Percentiles rank a stretch among this genome's conserved stretches.
These are phyloP conservation scores for Hortiboletus campestris DNA, from an alignment of 768 basidiomycete genomes.

Conservation along the genomic window DNA sequence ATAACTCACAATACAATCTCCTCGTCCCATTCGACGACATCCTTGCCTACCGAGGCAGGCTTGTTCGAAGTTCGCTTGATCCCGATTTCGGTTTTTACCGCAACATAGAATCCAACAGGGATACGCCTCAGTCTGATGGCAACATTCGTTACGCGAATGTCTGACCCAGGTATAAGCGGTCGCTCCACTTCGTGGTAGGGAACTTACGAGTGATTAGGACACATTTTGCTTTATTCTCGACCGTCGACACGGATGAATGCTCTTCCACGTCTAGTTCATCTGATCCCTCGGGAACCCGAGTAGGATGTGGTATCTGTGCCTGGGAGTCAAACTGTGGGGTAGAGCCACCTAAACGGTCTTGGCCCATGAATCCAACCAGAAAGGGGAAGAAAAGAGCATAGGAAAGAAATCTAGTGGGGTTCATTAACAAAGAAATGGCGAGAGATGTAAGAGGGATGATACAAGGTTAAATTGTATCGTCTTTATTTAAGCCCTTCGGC, in stretches of 20 bases:
- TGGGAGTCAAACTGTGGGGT: background rate
- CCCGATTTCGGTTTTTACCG: background rate
- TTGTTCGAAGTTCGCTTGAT: background rate
- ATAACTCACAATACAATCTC: background rate
- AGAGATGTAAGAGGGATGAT: background rate
- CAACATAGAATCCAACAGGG: background rate
- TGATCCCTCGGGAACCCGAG: background rate
- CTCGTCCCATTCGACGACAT: background rate
- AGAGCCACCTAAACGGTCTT: background rate
- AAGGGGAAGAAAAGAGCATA: background rate
- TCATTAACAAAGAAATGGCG: background rate
- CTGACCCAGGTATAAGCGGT: background rate
- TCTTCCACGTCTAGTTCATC: background rate
- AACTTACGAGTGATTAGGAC: background rate
- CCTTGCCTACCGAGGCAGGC: background rate
- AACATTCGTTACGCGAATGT: background rate
- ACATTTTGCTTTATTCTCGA: background rate
- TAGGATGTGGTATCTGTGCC: background rate
- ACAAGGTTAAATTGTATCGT: too few relatives aligned
- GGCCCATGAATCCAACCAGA: background rate
- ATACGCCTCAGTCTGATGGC: background rate
- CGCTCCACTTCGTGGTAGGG: too few relatives aligned
- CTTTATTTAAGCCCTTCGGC: background rate
- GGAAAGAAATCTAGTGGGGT: background rate
- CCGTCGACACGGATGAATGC: background rate